A percentile compares a stretch with the other conserved stretches of the same genome.
Conservation (phyloP, 1,284 basidiomycete species). For the Rhodotorula sp. region DNA sequence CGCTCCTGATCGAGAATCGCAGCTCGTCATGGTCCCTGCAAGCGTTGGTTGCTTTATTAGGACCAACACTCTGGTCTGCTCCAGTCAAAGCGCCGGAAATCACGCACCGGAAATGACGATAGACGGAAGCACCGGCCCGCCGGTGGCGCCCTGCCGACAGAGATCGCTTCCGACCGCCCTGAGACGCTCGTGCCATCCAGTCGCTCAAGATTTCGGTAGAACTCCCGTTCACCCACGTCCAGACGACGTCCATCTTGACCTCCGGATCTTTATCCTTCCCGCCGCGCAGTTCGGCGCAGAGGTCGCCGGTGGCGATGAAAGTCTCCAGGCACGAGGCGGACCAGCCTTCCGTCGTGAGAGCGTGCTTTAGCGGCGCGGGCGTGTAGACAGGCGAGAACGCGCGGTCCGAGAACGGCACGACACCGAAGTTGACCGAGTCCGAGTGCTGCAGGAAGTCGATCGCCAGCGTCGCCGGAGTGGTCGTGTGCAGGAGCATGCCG, state of each 20-base stretch:
- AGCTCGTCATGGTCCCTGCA: constrained; percentile 40
- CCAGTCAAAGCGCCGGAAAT: no score
- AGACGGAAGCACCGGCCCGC: background rate
- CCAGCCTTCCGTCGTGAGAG: constrained; percentile 10
- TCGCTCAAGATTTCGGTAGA: constrained; percentile 12
- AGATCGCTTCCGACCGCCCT: background rate
- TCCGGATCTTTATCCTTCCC: background rate
- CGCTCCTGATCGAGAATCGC: constrained; percentile 37
- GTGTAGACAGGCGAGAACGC: constrained; percentile 9
- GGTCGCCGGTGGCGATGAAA: constrained; percentile 7
- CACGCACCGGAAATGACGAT: constrained; percentile 31
- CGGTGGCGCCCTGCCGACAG: background rate
- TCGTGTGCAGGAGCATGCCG: background rate
- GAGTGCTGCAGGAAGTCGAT: constrained; percentile 5
- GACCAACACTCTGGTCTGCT: no score
- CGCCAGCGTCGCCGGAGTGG: background rate
- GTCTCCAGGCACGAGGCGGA: constrained; percentile 15
- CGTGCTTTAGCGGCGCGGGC: background rate
- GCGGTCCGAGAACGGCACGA: constrained; percentile 17
- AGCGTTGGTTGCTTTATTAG: background rate
- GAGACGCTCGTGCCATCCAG: constrained; percentile 15
- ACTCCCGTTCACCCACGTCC: constrained; percentile 32
- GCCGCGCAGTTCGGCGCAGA: constrained; percentile 3
- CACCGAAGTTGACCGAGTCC: constrained; percentile 5
- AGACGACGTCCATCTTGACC: constrained; percentile 19